phyloP scores from a whole-genome alignment of 257 asterid species.

The Solanum chaucha region DNA sequence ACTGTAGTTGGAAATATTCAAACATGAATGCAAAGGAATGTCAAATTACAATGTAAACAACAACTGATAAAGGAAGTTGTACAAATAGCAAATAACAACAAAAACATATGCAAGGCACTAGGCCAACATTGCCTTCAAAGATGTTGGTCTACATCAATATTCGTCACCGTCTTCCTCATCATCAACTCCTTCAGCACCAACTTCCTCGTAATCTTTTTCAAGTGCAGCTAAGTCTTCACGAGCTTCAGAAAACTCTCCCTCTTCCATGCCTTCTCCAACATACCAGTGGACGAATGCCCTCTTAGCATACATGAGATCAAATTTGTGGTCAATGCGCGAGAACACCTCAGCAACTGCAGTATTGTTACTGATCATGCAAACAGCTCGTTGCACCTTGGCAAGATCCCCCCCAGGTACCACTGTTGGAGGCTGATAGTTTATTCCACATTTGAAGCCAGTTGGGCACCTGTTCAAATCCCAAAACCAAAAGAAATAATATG shows the following conservation, averaged over 20 bases:
- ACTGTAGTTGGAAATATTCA: neutral
- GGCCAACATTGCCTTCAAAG: slow-evolving; percentile 1
- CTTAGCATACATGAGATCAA: slow-evolving; percentile 84
- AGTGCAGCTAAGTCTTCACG: slow-evolving; percentile 92
- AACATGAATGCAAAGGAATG: neutral
- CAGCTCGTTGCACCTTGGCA: slow-evolving; percentile 85
- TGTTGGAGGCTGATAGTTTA: slow-evolving; percentile 83
- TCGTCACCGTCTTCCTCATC: slow-evolving; percentile 74
- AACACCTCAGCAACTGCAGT: slow-evolving; percentile 94
- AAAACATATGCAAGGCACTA: neutral
- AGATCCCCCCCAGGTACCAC: slow-evolving; percentile 92
- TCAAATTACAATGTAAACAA: neutral
- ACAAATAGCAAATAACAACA: neutral
- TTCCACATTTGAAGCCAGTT: slow-evolving; percentile 88
- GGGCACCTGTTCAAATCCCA: slow-evolving; percentile 57
- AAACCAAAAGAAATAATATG: neutral
- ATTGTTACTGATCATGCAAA: slow-evolving; percentile 94
- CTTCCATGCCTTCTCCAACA: slow-evolving; percentile 95
- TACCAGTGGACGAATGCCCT: slow-evolving; percentile 95
- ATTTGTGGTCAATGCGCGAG: slow-evolving; percentile 82
- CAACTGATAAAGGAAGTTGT: neutral
- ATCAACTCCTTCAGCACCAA: slow-evolving; percentile 79
- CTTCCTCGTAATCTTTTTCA: slow-evolving; percentile 80
- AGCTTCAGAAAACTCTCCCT: slow-evolving; percentile 88
- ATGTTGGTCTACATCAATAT: slow-evolving; percentile 18